Conservation (phyloP, 345 rosid species). For the Pistacia integerrima region DNA sequence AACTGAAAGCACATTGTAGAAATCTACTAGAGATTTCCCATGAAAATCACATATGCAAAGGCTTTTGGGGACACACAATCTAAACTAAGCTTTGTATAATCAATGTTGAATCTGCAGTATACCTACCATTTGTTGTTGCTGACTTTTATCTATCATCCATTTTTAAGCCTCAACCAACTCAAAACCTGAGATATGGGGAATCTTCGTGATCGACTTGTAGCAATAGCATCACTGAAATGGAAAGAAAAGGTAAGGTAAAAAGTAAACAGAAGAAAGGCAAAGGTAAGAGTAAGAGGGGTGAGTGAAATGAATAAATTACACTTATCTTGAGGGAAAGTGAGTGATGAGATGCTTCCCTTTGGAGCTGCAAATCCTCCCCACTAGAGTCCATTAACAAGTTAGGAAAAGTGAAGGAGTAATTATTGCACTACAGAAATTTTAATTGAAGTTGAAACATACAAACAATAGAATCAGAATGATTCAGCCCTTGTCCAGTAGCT, state of each 20-base stretch:
- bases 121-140: not conserved
- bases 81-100: not conserved
- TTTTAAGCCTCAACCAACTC: not conserved
- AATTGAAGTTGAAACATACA: slow-evolving; percentile 22
- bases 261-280: slow-evolving; percentile 7
- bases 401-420: slow-evolving; percentile 19
- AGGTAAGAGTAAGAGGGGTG: not conserved
- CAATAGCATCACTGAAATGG: not conserved
- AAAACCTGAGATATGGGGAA: not conserved
- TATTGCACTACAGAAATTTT: slow-evolving; percentile 22
- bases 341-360: slow-evolving; percentile 32
- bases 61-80: not conserved
- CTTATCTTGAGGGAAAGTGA: not conserved
- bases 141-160: not conserved
- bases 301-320: slow-evolving; percentile 5
- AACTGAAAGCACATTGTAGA: not conserved
- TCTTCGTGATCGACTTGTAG: not conserved
- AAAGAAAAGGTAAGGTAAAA: not conserved
- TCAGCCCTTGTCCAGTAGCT: slow-evolving; percentile 35
- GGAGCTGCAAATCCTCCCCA: slow-evolving; percentile 32
- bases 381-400: slow-evolving; percentile 23
- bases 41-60: not conserved
- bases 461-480: slow-evolving; percentile 40
- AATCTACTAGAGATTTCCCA: not conserved
- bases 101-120: not conserved